These are phyloP conservation scores for Ormosia emarginata DNA, from an alignment of 306 rosid species.

Conservation along the genomic window DNA sequence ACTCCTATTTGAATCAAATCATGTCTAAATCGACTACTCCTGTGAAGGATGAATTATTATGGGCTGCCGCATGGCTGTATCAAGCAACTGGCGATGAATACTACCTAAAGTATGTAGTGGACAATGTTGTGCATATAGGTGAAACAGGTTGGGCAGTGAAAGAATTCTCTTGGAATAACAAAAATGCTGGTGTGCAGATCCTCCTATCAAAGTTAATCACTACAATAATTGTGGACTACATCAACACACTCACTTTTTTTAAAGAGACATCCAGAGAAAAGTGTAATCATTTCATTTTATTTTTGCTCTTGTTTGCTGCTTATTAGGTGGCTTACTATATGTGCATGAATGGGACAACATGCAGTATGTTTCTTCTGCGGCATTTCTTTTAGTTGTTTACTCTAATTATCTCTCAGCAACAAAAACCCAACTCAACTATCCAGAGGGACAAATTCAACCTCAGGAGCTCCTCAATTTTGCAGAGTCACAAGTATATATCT, in stretches of 20 bases:
- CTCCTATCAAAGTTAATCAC: constrained; percentile 70
- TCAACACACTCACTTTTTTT: too few relatives aligned
- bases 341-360: constrained; percentile 83
- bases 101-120: constrained; percentile 72
- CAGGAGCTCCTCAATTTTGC: too few relatives aligned
- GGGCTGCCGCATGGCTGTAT: constrained; percentile 89
- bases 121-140: constrained; percentile 73
- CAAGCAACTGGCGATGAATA: constrained; percentile 63
- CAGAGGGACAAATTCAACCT: too few relatives aligned
- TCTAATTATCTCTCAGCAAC: constrained; percentile 56
- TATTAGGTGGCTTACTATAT: constrained; percentile 65
- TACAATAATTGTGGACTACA: not conserved
- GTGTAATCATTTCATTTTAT: not conserved
- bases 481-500: too few relatives aligned
- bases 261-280: not conserved
- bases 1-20: not conserved
- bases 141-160: constrained; percentile 85
- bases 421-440: too few relatives aligned
- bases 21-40: not conserved
- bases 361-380: constrained; percentile 75
- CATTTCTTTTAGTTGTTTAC: constrained; percentile 66
- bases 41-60: constrained; percentile 71
- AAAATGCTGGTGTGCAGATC: constrained; percentile 78
- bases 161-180: constrained; percentile 93
- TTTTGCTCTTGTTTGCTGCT: not conserved